These are phyloP conservation scores for Eutrema japonicum DNA, from an alignment of 345 rosid genomes.

Conservation along the genomic window DNA sequence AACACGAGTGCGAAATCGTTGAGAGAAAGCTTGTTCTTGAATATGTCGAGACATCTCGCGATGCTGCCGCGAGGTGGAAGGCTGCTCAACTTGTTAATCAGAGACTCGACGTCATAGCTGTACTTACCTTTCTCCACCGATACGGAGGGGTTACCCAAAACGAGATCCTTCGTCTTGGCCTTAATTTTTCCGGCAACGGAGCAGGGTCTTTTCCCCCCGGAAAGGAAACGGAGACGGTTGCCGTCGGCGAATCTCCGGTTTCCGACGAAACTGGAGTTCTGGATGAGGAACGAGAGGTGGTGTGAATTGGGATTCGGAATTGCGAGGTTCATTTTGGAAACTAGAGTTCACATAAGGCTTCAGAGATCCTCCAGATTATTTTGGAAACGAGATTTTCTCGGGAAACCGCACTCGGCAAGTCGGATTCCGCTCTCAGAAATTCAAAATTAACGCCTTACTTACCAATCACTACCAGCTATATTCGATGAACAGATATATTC, in stretches of 20 bases:
- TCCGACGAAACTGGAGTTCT: slow-evolving; percentile 31
- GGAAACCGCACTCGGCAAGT: slow-evolving; percentile 14
- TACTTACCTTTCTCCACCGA: slow-evolving; percentile 88
- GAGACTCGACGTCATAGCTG: slow-evolving; percentile 92
- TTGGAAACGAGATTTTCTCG: slow-evolving; percentile 17
- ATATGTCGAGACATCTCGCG: slow-evolving; percentile 80
- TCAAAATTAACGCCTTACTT: background rate
- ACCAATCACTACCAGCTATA: slow-evolving; percentile 4
- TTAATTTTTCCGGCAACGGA: slow-evolving; percentile 42
- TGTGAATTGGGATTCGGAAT: slow-evolving; percentile 45
- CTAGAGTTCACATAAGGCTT: slow-evolving; percentile 28
- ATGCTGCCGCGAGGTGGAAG: slow-evolving; percentile 98
- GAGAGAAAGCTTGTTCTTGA: slow-evolving; percentile 87
- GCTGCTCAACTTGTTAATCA: slow-evolving; percentile 96
- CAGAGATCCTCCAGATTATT: background rate
- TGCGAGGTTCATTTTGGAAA: slow-evolving; percentile 41
- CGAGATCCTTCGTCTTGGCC: slow-evolving; percentile 65
- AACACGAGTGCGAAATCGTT: slow-evolving; percentile 90
- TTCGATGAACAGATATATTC: background rate
- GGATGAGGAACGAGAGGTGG: slow-evolving; percentile 46
- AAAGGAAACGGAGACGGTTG: slow-evolving; percentile 43
- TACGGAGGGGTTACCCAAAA: slow-evolving; percentile 79
- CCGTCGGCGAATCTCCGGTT: slow-evolving; percentile 41
- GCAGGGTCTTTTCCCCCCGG: slow-evolving; percentile 38
- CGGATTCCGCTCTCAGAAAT: slow-evolving; percentile 1